A percentile compares a stretch with the other conserved stretches of the same genome.
These are phyloP conservation scores for Aspergillus sp. DNA, from an alignment of 2,329 filamentous ascomycete genomes.

Conservation along the genomic window DNA sequence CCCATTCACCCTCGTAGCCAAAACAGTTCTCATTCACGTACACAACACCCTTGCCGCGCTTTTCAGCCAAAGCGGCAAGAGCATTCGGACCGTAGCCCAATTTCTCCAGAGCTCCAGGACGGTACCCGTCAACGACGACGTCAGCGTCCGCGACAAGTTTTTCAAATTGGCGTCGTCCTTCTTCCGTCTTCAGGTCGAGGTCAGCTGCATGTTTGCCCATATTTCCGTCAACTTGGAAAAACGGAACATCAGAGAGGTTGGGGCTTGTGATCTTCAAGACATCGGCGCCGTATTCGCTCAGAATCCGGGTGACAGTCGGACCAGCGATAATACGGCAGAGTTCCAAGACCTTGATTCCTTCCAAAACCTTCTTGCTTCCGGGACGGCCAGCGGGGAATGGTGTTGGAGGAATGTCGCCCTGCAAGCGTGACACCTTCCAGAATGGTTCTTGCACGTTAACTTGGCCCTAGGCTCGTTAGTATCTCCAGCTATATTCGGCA, in stretches of 20 bases:
- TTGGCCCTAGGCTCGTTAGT: constrained; percentile 18
- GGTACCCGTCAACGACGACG: constrained; percentile 63
- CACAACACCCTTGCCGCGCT: constrained; percentile 56
- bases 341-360: constrained; percentile 67
- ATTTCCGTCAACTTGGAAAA: constrained; percentile 68
- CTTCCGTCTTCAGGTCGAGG: constrained; percentile 54
- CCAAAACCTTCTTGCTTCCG: constrained; percentile 25
- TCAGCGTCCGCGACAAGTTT: constrained; percentile 56
- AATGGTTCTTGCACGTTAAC: constrained; percentile 29
- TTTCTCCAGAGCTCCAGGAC: constrained; percentile 58
- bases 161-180: constrained; percentile 53
- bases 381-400: constrained; percentile 25
- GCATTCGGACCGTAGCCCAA: constrained; percentile 57
- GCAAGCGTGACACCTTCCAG: constrained; percentile 28
- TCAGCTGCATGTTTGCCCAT: constrained; percentile 63
- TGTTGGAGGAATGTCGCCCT: constrained; percentile 21
- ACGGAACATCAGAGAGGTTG: constrained; percentile 61
- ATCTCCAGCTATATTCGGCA: background rate
- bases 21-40: constrained; percentile 72
- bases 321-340: constrained; percentile 70
- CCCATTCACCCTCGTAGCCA: constrained; percentile 59
- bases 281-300: constrained; percentile 69
- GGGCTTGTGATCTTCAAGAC: constrained; percentile 67
- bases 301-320: constrained; percentile 62
- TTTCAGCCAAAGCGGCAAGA: constrained; percentile 48